Evolutionary conservation across 441 rosid species (phyloP), one percentile per base, ranked within the genome.

Genomic region (Jatropha podagrica): DNA sequence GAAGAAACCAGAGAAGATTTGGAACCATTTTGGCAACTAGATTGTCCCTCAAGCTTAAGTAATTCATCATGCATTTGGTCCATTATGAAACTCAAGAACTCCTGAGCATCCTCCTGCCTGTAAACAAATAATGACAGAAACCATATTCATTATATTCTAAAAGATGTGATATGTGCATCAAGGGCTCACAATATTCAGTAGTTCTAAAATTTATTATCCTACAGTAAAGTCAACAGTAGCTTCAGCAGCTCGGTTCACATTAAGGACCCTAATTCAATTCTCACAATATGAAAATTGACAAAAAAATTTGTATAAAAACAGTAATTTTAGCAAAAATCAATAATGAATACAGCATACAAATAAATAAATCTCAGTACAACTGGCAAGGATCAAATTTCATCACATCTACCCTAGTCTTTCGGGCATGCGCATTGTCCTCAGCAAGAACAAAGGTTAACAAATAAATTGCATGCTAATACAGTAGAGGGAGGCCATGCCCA

Each of bases 71-170:
- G 98, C 91, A 93, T 92, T 89, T 86, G 93, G 82, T 90, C 91
- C 98, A 93, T 88, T 76, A 92, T 79, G 74, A 96, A 96, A 81
- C 98, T 91, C 78, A 96, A 77, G 81, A 96, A 96, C 79, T 93
- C 99, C 79, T 93, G 99, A 46, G 99, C 97, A 88, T 93, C 99
- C 88, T 96, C 99, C 77, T 96, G 98, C 84, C 99, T 96, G 92
- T 66, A 78, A 82, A 72, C 12, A 74, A 65, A 72, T 58, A 7
- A 44, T 56, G 15, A 48, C 78, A 75, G 59, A 52, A 74, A 68
- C 3, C 64, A 68, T 49, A n/a, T 32, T n/a, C 26, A 5, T 60
- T 56, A 59, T 37, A 17, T 52, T 41, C 68, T 51, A 65, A 12
- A 42, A 65, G 56, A 23, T 23, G 23, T 23, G 23, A 23, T 23